Base-by-base conservation (phyloP, 441 rosid species). In the Brassica hybrid region DNA sequence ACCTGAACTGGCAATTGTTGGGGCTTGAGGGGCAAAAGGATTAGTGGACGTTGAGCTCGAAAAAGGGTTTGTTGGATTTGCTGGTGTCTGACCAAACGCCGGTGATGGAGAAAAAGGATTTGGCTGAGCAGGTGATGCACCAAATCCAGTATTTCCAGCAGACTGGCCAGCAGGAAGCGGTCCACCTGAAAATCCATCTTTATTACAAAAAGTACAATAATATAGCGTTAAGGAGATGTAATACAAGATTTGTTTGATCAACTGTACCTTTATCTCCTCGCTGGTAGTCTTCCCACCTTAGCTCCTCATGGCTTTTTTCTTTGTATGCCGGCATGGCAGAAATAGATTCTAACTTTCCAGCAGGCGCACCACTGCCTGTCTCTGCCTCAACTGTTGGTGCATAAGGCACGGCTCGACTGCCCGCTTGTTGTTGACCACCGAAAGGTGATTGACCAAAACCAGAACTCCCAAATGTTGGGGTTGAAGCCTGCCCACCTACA, bases 231-330 rank as follows among this genome's bases (percentile, higher is more conserved):
- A 23, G 63, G 30, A 63, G 52, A 74, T 69, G 66, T 36, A 32
- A 9, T 14, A 34, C 56, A 65, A 56, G 41, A 23, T 21, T 23
- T 21, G 54, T 74, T 59, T 64, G 32, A 34, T 1, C 23, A 63
- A 67, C 27, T 30, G 65, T 78, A 94, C 98, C 98, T 90, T 94
- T 94, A 83, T 92, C 98, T 83, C 97, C 97, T 74, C 74, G 83
- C 67, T 92, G 97, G 78, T 91, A 94, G 73, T 94, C 98, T 81
- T 94, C 98, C 98, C 97, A 91, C 74, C 95, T 83, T 67, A 94
- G 86, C 84, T 92, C 98, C 79, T 94, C 98, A 21, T 94, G 97
- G 81, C 92, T 91, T 87, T 91, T 92, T 62, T 91, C 97, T 76
- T 86, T 88, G 79, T 91, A 90, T 61, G 75, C 85, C 60, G 90